Base-by-base conservation (phyloP, 257 asterid genomes). In the Vinca minor region DNA sequence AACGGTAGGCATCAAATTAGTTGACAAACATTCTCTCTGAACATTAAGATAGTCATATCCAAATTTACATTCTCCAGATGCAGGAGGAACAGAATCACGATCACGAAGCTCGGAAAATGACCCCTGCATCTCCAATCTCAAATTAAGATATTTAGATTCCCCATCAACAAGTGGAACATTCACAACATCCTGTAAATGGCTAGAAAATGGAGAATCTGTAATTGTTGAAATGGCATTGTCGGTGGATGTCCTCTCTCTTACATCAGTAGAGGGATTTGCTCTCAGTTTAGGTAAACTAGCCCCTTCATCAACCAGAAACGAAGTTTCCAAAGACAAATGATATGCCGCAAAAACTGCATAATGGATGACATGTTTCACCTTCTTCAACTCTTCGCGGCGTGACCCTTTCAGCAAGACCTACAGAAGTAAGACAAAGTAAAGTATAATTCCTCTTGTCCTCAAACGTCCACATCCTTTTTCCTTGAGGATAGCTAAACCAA, bases 291-390 rank as follows among this genome's bases (percentile, higher is more conserved):
- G 97, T 65, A 93, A 87, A 60, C 79, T 78, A 53, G 99, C 95
- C 42, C 99, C 99, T 84, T 93, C 99, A 46, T 93, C 97, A 49
- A 88, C 88, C 68, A 93, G 94, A 76, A 87, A 93, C 1, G 97
- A 93, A 59, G 96, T 87, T 76, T 93, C 94, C 41, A 87, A 82
- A 42, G 86, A 85, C 74, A 93, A 75, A 82, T 93, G 97, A 74
- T 93, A 83, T 50, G 99, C 99, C 41, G 96, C 99, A 73, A 93
- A 93, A 26, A 93, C 87, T 48, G 97, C 95, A 69, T 84, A 89
- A 45, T 79, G 87, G 65, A 86, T 77, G 66, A 84, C 97, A 34
- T 79, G 76, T 65, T 93, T 93, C 81, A 87, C 80, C 84, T 84
- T 89, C 82, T 86, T 93, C 54, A 89, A 95, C 72, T 84, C 95